Percentiles rank a stretch among this genome's conserved stretches.
Evolutionary conservation across 805 yeast genomes (phyloP).

Genomic region (Sporopachydermia quercuum): DNA sequence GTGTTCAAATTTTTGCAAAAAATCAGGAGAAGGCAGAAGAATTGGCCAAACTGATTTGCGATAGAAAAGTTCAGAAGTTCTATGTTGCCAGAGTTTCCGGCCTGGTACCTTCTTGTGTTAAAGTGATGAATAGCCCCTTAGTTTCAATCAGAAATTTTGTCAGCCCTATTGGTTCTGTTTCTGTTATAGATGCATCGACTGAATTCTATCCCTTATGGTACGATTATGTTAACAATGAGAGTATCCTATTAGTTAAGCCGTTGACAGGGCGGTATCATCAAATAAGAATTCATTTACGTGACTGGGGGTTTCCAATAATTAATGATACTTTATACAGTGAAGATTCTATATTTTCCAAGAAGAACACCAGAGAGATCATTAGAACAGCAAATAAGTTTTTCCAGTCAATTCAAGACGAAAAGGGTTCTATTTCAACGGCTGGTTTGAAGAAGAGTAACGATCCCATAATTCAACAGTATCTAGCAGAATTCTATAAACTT

Average conservation of each 20-base stretch:
- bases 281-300: conserved; percentile 37
- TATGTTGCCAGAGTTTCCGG: background rate
- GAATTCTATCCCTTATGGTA: conserved; percentile 20
- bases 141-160: conserved; percentile 11
- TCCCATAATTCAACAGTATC: background rate
- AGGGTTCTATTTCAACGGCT: background rate
- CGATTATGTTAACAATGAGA: conserved; percentile 17
- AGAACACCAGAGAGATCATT: background rate
- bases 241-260: conserved; percentile 34
- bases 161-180: conserved; percentile 15
- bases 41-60: background rate
- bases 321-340: conserved; percentile 21
- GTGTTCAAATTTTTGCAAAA: conserved; percentile 30
- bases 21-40: conserved; percentile 19
- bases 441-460: background rate
- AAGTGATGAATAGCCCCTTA: background rate
- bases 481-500: background rate
- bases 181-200: conserved; percentile 22
- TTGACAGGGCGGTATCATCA: conserved; percentile 43
- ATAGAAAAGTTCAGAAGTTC: background rate
- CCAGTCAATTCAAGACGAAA: background rate
- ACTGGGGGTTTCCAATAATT: conserved; percentile 24
- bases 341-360: background rate
- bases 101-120: background rate
- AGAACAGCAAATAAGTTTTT: background rate